phyloP scores from a whole-genome alignment of 148 eudicot species.

The Dianthus caryophyllus region DNA sequence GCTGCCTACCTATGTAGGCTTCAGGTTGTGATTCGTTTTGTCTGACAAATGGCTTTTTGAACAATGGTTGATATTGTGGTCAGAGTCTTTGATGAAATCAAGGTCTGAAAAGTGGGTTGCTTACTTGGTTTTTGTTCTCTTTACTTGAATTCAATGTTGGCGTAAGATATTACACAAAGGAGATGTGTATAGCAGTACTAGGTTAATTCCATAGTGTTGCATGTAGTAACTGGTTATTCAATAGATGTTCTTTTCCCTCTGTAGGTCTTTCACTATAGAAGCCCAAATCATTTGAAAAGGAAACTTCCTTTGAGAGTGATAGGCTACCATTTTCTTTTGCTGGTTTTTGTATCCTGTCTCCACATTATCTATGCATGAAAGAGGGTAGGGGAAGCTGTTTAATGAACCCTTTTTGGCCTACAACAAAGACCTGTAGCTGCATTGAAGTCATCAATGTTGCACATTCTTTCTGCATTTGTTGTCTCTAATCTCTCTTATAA shows the following conservation, averaged over 20 bases:
- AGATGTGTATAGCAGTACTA: neutral
- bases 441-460: neutral
- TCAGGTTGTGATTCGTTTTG: neutral
- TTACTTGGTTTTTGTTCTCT: neutral
- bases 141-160: neutral
- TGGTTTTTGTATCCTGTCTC: neutral
- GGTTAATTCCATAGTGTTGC: neutral
- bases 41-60: constrained; percentile 2
- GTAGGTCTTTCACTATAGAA: neutral
- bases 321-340: neutral
- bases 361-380: neutral
- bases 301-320: constrained; percentile 2
- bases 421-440: constrained; percentile 1
- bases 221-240: neutral
- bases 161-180: neutral
- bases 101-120: neutral
- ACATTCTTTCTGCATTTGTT: neutral
- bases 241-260: neutral
- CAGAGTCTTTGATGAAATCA: neutral
- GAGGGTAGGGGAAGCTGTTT: neutral
- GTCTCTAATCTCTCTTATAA: constrained; percentile 8
- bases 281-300: neutral
- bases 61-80: neutral
- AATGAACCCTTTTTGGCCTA: neutral
- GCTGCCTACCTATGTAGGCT: neutral